Base-by-base conservation (phyloP, 805 yeast species). In the Wickerhamomyces chaumierensis region DNA sequence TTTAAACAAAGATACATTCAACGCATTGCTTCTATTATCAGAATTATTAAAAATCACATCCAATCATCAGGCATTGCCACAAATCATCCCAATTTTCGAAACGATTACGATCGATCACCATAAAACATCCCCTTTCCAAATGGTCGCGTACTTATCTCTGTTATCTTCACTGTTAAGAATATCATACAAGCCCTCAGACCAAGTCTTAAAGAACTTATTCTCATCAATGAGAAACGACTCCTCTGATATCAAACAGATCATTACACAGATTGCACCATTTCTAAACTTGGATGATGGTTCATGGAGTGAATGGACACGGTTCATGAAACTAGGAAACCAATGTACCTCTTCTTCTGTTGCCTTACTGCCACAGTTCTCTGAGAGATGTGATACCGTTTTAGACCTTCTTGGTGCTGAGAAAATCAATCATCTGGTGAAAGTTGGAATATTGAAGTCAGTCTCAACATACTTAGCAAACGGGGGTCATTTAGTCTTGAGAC, bases 321-420 rank as follows among this genome's bases (percentile, higher is more conserved):
- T 61, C 40, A 59, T 72, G 37, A 58, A 49, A 35, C 57, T 53
- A 37, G 66, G 65, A 7, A 70, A 69, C 39, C 20, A 49, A 17
- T 53, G 58, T 19, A 52, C 68, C 12, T 60, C 74, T 2, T 43
- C 52, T 11, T 53, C 66, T 9, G 53, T 73, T 3, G 52, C 70
- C 37, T 46, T 48, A 33, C 35, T 54, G 12, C 16, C 32, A 4
- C 17, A 27, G 6, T 49, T 53, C 33, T n/a, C 13, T 18, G 4
- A 18, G 1, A 45, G 35, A 11, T n/a, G 27, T 3, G 5, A 33
- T 11, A 43, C 48, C 15, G 45, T 48, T 5, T 11, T 47, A 8
- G 38, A 20, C 3, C 33, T 48, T 8, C 33, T 51, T 16, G 23
- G 14, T 28, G 51, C 62, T 4, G 48, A 48, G 13, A 46, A 55